Percentiles rank a stretch among this genome's conserved stretches.
phyloP scores from a whole-genome alignment of 306 rosid genomes.

The Lotus japonicus region DNA sequence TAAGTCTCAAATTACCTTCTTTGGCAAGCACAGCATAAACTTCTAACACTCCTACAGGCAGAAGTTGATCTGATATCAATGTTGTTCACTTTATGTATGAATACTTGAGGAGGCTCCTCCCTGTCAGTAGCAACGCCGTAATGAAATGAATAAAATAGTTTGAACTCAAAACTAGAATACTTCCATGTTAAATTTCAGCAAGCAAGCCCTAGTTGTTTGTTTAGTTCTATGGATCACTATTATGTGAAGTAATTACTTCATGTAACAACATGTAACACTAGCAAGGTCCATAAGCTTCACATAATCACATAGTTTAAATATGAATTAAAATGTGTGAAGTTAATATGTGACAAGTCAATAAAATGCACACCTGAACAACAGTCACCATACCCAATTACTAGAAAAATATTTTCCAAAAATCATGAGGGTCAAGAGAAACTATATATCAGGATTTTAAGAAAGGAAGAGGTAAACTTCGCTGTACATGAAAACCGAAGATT shows the following conservation, averaged over 20 bases:
- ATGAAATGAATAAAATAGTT: constrained; percentile 15
- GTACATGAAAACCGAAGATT: no score
- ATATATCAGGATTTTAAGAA: no score
- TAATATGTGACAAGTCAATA: constrained; percentile 4
- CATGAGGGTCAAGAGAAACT: background rate
- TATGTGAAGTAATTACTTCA: background rate
- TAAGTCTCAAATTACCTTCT: constrained; percentile 33
- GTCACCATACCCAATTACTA: background rate
- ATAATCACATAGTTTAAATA: background rate
- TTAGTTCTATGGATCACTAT: no score
- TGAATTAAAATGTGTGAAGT: background rate
- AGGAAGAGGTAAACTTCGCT: no score
- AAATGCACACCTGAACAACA: background rate
- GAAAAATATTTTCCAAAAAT: background rate
- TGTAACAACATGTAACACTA: background rate
- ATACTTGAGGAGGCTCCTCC: constrained; percentile 60
- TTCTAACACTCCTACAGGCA: constrained; percentile 26
- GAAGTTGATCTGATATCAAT: constrained; percentile 27
- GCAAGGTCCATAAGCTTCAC: no score
- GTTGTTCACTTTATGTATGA: constrained; percentile 43
- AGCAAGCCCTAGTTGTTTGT: no score
- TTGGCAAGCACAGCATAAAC: constrained; percentile 8
- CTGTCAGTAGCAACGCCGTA: constrained; percentile 33
- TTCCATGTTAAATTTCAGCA: background rate
- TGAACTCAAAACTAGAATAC: background rate